These are phyloP conservation scores for Leccinum truebloodii DNA, from an alignment of 768 basidiomycete genomes.

Conservation along the genomic window DNA sequence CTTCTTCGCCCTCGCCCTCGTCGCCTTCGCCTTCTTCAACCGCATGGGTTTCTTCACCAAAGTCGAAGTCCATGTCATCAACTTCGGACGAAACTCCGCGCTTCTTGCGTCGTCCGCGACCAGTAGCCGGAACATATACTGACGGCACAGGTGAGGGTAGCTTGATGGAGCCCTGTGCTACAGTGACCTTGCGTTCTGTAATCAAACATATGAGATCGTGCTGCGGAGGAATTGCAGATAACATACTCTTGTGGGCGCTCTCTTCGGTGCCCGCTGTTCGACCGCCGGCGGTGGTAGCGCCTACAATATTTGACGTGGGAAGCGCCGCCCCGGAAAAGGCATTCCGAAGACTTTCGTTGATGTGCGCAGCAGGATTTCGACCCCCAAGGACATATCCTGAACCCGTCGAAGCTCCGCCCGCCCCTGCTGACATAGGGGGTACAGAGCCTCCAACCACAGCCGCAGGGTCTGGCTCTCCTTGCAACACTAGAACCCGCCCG, in stretches of 20 bases:
- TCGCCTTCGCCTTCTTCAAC: conserved; percentile 35
- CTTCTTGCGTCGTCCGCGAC: conserved; percentile 37
- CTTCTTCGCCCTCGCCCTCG: conserved; percentile 43
- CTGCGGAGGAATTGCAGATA: neutral
- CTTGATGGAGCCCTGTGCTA: conserved; percentile 34
- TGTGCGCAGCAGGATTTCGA: conserved; percentile 41
- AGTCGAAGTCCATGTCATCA: conserved; percentile 37
- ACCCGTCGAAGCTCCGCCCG: conserved; percentile 13
- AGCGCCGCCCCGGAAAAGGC: conserved; percentile 33
- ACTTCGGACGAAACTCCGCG: conserved; percentile 37
- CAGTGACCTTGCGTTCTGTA: conserved; percentile 33
- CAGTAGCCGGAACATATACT: conserved; percentile 27
- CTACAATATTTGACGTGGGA: conserved; percentile 17
- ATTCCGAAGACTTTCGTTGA: conserved; percentile 41
- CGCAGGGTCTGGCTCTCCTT: conserved; percentile 43
- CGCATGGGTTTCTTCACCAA: conserved; percentile 31
- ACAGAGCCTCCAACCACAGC: conserved; percentile 31
- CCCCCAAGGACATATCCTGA: conserved; percentile 35
- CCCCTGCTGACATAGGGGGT: conserved; percentile 21
- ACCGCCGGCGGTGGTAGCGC: conserved; percentile 6
- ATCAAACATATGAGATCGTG: conserved; percentile 5
- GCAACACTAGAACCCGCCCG: conserved; percentile 42
- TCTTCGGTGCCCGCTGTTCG: conserved; percentile 27
- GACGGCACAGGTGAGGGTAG: conserved; percentile 38
- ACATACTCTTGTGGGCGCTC: conserved; percentile 32